A percentile compares a stretch with the other conserved stretches of the same genome.
These are phyloP conservation scores for Aspergillus kassunensis DNA, from an alignment of 495 filamentous ascomycete genomes.

Conservation along the genomic window DNA sequence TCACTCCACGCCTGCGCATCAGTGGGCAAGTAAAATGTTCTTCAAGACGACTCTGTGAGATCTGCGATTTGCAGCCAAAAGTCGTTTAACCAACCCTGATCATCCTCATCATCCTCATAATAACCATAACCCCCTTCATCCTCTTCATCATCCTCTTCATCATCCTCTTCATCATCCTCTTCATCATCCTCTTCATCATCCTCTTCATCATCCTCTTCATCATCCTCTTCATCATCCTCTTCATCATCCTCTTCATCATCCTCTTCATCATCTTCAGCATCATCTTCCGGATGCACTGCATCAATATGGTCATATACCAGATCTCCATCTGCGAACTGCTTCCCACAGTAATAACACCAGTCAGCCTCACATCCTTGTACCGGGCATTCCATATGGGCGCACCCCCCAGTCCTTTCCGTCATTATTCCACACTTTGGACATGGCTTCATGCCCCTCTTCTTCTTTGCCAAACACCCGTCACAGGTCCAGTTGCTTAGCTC, in stretches of 20 bases:
- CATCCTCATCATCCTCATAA: too few relatives aligned
- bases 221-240: not conserved
- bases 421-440: constrained; percentile 31
- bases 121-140: too few relatives aligned
- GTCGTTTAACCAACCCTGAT: too few relatives aligned
- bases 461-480: constrained; percentile 14
- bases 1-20: too few relatives aligned
- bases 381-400: constrained; percentile 34
- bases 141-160: too few relatives aligned
- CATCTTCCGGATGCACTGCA: constrained; percentile 19
- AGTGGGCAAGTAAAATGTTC: too few relatives aligned
- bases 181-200: too few relatives aligned
- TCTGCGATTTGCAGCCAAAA: too few relatives aligned
- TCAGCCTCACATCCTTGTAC: constrained; percentile 20
- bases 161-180: too few relatives aligned
- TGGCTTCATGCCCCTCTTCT: constrained; percentile 12
- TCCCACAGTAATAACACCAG: constrained; percentile 37
- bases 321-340: not conserved
- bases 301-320: constrained; percentile 32
- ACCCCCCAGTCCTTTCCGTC: constrained; percentile 31
- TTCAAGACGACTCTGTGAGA: too few relatives aligned
- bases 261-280: constrained; percentile 3
- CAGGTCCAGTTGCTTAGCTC: constrained; percentile 28
- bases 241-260: not conserved
- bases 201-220: too few relatives aligned